A percentile compares a stretch with the other conserved stretches of the same genome.
phyloP scores from a whole-genome alignment of 2,329 filamentous ascomycete species.

The Talaromyces sp. region DNA sequence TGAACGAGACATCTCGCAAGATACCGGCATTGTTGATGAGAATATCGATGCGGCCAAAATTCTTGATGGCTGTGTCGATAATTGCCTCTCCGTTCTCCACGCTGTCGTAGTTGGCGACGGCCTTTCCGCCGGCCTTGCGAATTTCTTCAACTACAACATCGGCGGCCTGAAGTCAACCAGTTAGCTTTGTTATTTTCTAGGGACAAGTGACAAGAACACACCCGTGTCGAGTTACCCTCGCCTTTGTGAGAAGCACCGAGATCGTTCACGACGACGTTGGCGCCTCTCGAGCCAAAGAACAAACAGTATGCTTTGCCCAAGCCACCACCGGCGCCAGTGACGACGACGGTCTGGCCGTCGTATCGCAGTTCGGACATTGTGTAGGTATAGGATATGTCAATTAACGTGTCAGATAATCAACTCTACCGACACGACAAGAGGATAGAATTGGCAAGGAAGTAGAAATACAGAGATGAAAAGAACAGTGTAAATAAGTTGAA shows the following conservation, averaged over 20 bases:
- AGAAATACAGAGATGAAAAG: not conserved
- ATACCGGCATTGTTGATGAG: constrained; percentile 99
- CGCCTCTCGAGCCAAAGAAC: constrained; percentile 89
- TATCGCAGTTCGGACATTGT: constrained; percentile 71
- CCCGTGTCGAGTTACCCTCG: constrained; percentile 82
- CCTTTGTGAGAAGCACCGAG: constrained; percentile 90
- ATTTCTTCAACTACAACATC: constrained; percentile 50
- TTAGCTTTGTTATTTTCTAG: not conserved
- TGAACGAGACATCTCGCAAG: constrained; percentile 90
- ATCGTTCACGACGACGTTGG: constrained; percentile 95
- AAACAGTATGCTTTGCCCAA: constrained; percentile 77
- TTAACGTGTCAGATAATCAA: not conserved
- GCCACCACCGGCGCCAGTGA: constrained; percentile 81
- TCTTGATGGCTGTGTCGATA: constrained; percentile 62
- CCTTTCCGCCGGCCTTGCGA: constrained; percentile 84
- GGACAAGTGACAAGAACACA: constrained; percentile 42
- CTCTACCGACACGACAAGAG: not conserved
- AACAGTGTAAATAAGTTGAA: not conserved
- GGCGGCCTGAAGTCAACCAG: constrained; percentile 56
- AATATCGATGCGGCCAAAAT: constrained; percentile 72
- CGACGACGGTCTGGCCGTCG: constrained; percentile 83
- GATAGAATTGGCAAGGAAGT: not conserved
- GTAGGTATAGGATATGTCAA: not conserved
- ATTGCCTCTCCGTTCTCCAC: constrained; percentile 85
- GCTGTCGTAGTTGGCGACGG: constrained; percentile 91